Percentiles rank a stretch among this genome's conserved stretches.
Evolutionary conservation across 768 basidiomycete species (phyloP).

Genomic region (Tricholoma flavovirens): DNA sequence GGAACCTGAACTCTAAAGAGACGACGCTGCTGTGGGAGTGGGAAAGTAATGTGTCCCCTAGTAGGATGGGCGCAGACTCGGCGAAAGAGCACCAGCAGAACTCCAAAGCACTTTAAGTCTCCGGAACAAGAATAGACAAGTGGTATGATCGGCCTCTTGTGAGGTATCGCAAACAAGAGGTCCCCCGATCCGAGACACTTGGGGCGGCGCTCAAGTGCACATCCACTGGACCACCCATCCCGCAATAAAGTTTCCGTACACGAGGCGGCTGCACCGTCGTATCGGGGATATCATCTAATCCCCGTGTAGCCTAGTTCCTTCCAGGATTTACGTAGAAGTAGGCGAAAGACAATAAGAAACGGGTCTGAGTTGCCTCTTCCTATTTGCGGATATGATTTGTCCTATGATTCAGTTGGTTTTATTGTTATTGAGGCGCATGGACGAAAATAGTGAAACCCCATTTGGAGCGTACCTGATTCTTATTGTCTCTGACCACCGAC

Average conservation of each 20-base stretch:
- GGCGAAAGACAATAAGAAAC: conserved; percentile 8
- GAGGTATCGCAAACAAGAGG: conserved; percentile 22
- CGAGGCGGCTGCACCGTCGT: conserved; percentile 25
- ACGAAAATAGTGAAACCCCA: conserved; percentile 13
- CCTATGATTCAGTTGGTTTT: conserved; percentile 18
- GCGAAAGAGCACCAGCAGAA: neutral
- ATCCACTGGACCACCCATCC: conserved; percentile 13
- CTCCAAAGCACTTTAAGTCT: conserved; percentile 19
- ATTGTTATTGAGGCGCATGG: conserved; percentile 17
- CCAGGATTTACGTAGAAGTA: conserved; percentile 28
- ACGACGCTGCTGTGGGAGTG: neutral
- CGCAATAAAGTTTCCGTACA: conserved; percentile 30
- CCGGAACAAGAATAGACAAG: conserved; percentile 20
- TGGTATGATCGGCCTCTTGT: conserved; percentile 19
- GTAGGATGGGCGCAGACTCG: neutral
- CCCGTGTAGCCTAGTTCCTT: conserved; percentile 26
- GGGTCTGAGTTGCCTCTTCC: conserved; percentile 8
- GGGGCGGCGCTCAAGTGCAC: conserved; percentile 21
- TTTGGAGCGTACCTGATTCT: conserved; percentile 33
- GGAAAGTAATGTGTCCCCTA: neutral
- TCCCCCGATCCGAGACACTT: conserved; percentile 20
- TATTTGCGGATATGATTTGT: conserved; percentile 17
- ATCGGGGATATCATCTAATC: conserved; percentile 20
- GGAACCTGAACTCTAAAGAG: neutral
- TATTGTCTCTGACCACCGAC: conserved; percentile 29